These are phyloP conservation scores for Monascus ruber DNA, from an alignment of 2,329 filamentous ascomycete genomes.

Conservation along the genomic window DNA sequence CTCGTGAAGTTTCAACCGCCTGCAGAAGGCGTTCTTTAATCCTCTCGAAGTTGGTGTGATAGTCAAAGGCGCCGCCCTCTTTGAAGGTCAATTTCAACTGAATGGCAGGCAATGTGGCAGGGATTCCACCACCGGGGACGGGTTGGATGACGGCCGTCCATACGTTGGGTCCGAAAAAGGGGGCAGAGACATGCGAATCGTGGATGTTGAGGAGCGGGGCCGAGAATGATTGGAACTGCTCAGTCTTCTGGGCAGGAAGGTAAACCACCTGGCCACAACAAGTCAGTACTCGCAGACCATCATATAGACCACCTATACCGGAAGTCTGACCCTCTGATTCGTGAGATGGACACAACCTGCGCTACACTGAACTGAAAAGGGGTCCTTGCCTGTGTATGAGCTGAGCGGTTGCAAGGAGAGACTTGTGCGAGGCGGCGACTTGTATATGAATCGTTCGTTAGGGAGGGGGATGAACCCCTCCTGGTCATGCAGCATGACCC, in stretches of 20 bases:
- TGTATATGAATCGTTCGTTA: conserved; percentile 70
- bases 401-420: conserved; percentile 63
- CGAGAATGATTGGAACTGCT: conserved; percentile 72
- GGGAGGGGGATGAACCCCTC: conserved; percentile 72
- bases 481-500: conserved; percentile 79
- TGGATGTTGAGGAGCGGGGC: conserved; percentile 76
- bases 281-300: conserved; percentile 1
- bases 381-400: conserved; percentile 50
- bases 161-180: conserved; percentile 86
- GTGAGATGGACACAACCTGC: conserved; percentile 70
- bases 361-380: conserved; percentile 60
- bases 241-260: conserved; percentile 59
- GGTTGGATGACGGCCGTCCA: conserved; percentile 75
- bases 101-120: conserved; percentile 57
- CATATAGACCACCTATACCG: not conserved
- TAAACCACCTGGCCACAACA: conserved; percentile 62
- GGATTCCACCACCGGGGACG: conserved; percentile 72
- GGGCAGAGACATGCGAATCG: conserved; percentile 75
- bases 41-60: conserved; percentile 68
- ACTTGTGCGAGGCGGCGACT: conserved; percentile 66
- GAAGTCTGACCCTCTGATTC: conserved; percentile 60
- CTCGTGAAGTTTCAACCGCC: conserved; percentile 49
- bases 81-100: conserved; percentile 83
- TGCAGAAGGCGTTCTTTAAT: conserved; percentile 76
- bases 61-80: conserved; percentile 90